Conservation (phyloP, 2,329 filamentous ascomycete genomes). For the Monascus ruber region DNA sequence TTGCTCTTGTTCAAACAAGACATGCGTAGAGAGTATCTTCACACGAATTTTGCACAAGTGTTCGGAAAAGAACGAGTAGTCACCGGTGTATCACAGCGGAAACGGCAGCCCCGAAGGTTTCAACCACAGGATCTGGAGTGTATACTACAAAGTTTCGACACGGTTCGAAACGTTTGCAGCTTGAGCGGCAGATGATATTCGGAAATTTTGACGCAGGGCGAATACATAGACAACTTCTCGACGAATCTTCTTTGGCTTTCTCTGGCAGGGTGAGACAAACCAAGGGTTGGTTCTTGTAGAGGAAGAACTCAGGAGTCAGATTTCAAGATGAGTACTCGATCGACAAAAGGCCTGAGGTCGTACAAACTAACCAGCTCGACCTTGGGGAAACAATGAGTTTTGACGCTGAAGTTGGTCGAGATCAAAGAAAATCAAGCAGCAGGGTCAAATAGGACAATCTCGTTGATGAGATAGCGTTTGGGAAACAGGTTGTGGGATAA, state of each 20-base stretch:
- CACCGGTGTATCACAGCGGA: conserved; percentile 17
- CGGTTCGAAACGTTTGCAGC: conserved; percentile 95
- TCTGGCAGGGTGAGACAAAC: conserved; percentile 23
- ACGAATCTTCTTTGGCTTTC: conserved; percentile 23
- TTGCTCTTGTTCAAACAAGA: conserved; percentile 41
- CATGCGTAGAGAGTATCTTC: conserved; percentile 41
- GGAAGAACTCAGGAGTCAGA: conserved; percentile 11
- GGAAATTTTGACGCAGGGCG: conserved; percentile 89
- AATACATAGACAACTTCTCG: conserved; percentile 84
- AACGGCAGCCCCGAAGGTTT: conserved; percentile 30
- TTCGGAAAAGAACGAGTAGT: conserved; percentile 8
- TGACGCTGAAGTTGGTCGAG: neutral
- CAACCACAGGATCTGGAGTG: conserved; percentile 90
- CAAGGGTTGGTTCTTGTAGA: conserved; percentile 19
- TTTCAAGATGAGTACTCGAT: conserved; percentile 8
- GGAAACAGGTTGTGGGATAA: conserved; percentile 4
- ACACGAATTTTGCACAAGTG: conserved; percentile 9
- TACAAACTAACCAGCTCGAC: conserved; percentile 10
- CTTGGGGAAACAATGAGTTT: conserved; percentile 2
- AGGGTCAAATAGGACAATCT: neutral
- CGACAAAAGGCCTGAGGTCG: conserved; percentile 5
- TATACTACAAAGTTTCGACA: conserved; percentile 84
- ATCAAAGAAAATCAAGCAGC: conserved; percentile 1
- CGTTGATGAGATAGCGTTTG: conserved; percentile 5
- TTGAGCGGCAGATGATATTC: conserved; percentile 86